These are phyloP conservation scores for Penicillium sp. DNA, from an alignment of 2,329 filamentous ascomycete species.

Conservation along the genomic window DNA sequence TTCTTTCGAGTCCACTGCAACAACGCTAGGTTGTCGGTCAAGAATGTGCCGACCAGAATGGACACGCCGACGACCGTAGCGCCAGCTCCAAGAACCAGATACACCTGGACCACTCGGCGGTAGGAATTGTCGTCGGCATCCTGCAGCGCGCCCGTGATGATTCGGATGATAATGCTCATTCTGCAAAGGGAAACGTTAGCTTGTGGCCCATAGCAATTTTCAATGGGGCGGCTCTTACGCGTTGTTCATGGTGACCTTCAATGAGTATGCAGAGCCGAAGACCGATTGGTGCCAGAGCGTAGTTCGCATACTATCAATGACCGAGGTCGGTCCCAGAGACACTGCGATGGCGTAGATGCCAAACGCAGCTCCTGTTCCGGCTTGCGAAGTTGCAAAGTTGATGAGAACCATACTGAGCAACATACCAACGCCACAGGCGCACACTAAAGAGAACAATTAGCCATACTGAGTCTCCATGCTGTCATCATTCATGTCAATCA, in stretches of 20 bases:
- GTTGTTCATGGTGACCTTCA: constrained; percentile 66
- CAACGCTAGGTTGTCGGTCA: constrained; percentile 48
- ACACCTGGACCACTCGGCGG: constrained; percentile 57
- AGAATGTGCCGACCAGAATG: constrained; percentile 44
- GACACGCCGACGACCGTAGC: constrained; percentile 50
- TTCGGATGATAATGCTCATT: constrained; percentile 63
- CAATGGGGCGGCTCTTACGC: constrained; percentile 33
- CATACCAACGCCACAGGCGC: constrained; percentile 53
- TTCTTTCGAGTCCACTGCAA: constrained; percentile 63
- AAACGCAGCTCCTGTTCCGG: constrained; percentile 61
- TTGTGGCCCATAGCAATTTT: background rate
- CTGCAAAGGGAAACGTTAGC: constrained; percentile 16
- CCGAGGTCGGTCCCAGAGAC: constrained; percentile 58
- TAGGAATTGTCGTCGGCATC: constrained; percentile 61
- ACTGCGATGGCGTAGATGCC: constrained; percentile 61
- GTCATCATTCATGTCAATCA: too few relatives aligned
- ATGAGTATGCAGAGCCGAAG: constrained; percentile 61
- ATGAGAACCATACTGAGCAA: constrained; percentile 57
- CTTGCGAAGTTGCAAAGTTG: constrained; percentile 52
- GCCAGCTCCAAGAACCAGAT: constrained; percentile 55
- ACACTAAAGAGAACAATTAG: constrained; percentile 34
- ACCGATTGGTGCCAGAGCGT: constrained; percentile 62
- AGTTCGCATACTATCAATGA: constrained; percentile 64
- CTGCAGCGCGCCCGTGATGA: constrained; percentile 61
- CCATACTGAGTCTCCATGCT: background rate